Base-by-base conservation (phyloP, 495 filamentous ascomycete species). In the Tuber umbilicatum region DNA sequence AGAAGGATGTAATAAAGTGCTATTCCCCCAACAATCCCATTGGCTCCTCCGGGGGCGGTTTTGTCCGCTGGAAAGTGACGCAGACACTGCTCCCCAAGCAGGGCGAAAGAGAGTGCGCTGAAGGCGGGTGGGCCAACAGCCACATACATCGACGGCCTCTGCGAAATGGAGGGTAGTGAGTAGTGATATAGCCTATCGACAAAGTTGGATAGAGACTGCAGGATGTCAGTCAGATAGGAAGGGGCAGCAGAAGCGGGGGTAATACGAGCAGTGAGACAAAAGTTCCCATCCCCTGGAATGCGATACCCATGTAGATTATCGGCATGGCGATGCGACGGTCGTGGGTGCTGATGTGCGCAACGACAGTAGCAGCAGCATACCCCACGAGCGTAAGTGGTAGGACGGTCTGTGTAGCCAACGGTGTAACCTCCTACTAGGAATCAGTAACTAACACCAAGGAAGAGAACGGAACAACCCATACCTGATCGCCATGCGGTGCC, bases 321-420 rank as follows among this genome's bases (percentile, higher is more conserved):
- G 80, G 75, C 19, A 81, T 70, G 0, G 80, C 79, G 19, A 70
- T 69, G n/a, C 69, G 69, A 21, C 73, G 74, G 14, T 45, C 9
- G 7, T 27, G 19, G 27, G 72, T 73, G 12, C 74, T 73, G 7
- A 81, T 75, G 14, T 77, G 79, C 0, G 79, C 75, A 19, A 64
- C 73, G 2, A 79, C 80, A 4, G 64, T 41, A 47, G 80, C 74
- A 17, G 80, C 80, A 14, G 69, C 79, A 45, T 73, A 78, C 2
- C 79, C 80, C 21, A 81, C 80, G 37, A 81, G 79, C 38, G 76
- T 79, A 40, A 81, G 74, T 23, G 80, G 80, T 17, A 81, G 60
- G 45, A 77, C 64, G 21, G 79, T 78, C 40, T 80, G 77, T 16
- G 76, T 45, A 3, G 78, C 27, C 70, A 79, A 50, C 21, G 77